Evolutionary conservation across 257 asterid genomes (phyloP).

Genomic region (Penstemon newberryi): DNA sequence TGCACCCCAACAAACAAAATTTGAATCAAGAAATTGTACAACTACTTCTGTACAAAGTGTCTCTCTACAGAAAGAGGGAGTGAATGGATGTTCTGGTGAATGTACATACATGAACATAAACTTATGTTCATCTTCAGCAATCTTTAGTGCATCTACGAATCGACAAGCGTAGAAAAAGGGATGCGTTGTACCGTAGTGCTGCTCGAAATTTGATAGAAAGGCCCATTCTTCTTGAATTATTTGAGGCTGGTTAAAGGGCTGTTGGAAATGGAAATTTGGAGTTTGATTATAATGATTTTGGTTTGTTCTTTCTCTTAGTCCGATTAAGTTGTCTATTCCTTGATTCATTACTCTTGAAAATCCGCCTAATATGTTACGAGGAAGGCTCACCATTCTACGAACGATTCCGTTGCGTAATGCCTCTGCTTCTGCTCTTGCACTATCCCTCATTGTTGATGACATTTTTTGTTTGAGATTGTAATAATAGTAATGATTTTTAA

Average conservation of each 20-base stretch:
- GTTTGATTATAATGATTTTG: conserved; percentile 18
- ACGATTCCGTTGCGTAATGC: conserved; percentile 39
- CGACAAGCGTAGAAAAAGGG: conserved; percentile 83
- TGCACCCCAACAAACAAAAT: conserved; percentile 82
- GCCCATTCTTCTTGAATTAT: conserved; percentile 65
- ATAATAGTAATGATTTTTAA: not conserved
- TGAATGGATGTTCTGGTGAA: conserved; percentile 70
- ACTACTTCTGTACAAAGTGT: conserved; percentile 71
- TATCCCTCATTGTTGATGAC: conserved; percentile 42
- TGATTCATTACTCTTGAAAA: conserved; percentile 66
- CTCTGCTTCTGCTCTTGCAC: conserved; percentile 47
- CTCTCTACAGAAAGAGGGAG: conserved; percentile 64
- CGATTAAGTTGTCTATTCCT: conserved; percentile 49
- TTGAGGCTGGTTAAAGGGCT: conserved; percentile 37
- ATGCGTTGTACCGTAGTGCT: conserved; percentile 58
- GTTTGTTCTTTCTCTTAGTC: conserved; percentile 41
- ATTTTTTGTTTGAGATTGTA: conserved; percentile 23
- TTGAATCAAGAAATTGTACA: conserved; percentile 81
- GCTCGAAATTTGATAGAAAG: conserved; percentile 64
- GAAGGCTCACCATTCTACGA: conserved; percentile 63
- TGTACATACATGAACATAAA: conserved; percentile 76
- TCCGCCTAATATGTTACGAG: conserved; percentile 58
- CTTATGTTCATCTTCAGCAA: conserved; percentile 62
- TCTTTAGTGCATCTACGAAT: conserved; percentile 59
- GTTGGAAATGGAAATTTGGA: conserved; percentile 37